phyloP scores from a whole-genome alignment of 78 protist species.

The Creolimax fragrantissima region DNA sequence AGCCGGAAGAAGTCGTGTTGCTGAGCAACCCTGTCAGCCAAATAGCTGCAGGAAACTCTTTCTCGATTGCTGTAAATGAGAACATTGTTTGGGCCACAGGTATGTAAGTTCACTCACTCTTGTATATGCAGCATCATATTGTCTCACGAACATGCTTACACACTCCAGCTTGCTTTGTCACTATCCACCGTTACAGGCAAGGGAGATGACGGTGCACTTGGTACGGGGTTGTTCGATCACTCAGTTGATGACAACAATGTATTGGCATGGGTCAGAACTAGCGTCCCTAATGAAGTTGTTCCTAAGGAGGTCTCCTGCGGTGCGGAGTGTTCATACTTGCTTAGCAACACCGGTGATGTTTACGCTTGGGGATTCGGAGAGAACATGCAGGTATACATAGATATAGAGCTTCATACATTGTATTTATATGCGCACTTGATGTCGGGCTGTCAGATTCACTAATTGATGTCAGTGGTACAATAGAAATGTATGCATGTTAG shows the following conservation, averaged over 20 bases:
- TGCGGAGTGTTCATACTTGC: background rate
- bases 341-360: background rate
- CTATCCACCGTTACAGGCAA: background rate
- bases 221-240: background rate
- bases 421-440: background rate
- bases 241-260: background rate
- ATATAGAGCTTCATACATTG: background rate
- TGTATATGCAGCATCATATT: background rate
- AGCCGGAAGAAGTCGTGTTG: background rate
- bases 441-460: background rate
- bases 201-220: background rate
- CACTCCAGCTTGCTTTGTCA: background rate
- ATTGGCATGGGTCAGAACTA: background rate
- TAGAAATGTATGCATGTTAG: too few relatives aligned
- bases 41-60: background rate
- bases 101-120: background rate
- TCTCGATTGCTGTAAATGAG: background rate
- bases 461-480: too few relatives aligned
- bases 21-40: background rate
- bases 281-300: background rate
- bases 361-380: constrained; percentile 21
- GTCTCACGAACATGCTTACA: background rate
- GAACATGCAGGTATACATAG: background rate
- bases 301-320: background rate
- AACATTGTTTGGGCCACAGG: background rate